Conservation (phyloP, 164 flowering plant genomes). For the Magnolia sinica region DNA sequence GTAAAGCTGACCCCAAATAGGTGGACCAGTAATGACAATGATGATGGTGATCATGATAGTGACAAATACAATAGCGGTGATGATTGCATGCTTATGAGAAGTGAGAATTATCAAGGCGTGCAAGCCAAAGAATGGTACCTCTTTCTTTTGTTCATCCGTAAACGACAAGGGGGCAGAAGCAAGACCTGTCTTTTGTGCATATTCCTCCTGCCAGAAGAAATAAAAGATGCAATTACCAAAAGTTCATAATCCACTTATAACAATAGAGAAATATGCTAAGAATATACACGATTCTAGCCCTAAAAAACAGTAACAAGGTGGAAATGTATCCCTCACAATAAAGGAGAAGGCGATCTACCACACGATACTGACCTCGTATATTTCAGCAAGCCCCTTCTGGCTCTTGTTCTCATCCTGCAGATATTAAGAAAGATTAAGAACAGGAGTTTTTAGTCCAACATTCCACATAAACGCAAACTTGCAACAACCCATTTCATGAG, state of each 20-base stretch:
- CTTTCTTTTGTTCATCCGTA: slow-evolving; percentile 79
- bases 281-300: not conserved
- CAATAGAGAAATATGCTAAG: not conserved
- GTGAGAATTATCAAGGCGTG: not conserved
- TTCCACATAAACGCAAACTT: not conserved
- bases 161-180: slow-evolving; percentile 54
- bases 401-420: slow-evolving; percentile 93
- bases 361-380: slow-evolving; percentile 68
- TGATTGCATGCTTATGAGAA: not conserved
- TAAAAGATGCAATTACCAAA: not conserved
- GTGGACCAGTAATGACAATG: too few species aligned
- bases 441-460: not conserved
- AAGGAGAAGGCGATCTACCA: not conserved
- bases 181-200: slow-evolving; percentile 59
- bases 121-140: slow-evolving; percentile 35
- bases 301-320: not conserved
- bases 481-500: not conserved
- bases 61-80: too few species aligned
- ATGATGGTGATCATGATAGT: too few species aligned
- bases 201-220: slow-evolving; percentile 71
- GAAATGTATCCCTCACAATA: not conserved
- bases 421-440: not conserved
- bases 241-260: too few species aligned
- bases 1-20: too few species aligned
- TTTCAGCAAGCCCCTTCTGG: slow-evolving; percentile 88